phyloP scores from a whole-genome alignment of 768 basidiomycete genomes.

The Paxillus ammoniavirescens region DNA sequence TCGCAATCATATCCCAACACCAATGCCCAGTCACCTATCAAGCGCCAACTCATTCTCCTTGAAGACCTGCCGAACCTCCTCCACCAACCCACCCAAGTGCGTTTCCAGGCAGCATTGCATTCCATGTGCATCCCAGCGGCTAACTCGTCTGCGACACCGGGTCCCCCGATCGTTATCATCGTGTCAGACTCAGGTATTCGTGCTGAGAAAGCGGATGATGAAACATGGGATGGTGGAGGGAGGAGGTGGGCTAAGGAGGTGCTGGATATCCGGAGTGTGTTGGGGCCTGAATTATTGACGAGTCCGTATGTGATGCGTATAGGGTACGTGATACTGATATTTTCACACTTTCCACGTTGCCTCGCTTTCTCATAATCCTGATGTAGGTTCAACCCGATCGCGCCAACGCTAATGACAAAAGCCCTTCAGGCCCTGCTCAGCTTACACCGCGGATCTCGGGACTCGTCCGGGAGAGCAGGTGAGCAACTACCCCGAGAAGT shows the following conservation, averaged over 20 bases:
- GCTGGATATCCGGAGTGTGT: constrained; percentile 64
- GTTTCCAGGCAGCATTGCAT: constrained; percentile 71
- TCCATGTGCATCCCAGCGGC: constrained; percentile 42
- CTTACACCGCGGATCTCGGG: constrained; percentile 42
- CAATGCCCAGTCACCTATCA: constrained; percentile 10
- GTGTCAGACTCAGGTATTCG: constrained; percentile 81
- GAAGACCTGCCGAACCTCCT: constrained; percentile 92
- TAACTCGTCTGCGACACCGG: constrained; percentile 20
- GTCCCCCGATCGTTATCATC: constrained; percentile 73
- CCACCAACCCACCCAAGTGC: constrained; percentile 61
- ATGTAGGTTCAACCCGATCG: constrained; percentile 87
- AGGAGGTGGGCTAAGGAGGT: constrained; percentile 50
- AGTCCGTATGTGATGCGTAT: constrained; percentile 80
- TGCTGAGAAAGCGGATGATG: constrained; percentile 56
- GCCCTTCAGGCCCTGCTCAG: constrained; percentile 65
- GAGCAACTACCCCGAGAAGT: constrained; percentile 58
- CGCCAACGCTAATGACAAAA: constrained; percentile 78
- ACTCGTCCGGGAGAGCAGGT: constrained; percentile 8
- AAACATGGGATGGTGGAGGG: constrained; percentile 45
- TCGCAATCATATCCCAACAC: constrained; percentile 3
- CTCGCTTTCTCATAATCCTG: background rate
- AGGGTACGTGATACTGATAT: constrained; percentile 45
- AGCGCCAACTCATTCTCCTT: constrained; percentile 69
- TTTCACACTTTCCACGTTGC: background rate
- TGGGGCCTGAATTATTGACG: constrained; percentile 67